These are phyloP conservation scores for Aspergillus calidoustus DNA, from an alignment of 2,329 filamentous ascomycete genomes.

Conservation along the genomic window DNA sequence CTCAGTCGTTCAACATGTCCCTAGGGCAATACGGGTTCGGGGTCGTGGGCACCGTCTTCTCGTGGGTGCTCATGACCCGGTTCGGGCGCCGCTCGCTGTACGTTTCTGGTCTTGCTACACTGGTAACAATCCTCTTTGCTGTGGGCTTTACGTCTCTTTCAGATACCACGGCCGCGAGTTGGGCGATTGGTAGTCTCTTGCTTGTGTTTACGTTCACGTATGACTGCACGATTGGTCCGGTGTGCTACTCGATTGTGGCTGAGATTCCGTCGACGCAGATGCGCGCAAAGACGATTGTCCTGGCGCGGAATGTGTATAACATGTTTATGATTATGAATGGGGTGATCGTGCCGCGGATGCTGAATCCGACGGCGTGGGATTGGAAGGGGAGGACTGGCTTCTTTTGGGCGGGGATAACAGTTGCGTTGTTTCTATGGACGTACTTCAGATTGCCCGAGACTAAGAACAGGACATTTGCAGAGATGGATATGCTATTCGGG, in stretches of 20 bases:
- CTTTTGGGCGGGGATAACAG: constrained; percentile 47
- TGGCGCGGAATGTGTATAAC: constrained; percentile 58
- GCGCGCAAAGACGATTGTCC: constrained; percentile 59
- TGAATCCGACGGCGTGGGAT: constrained; percentile 37
- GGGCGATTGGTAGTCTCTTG: constrained; percentile 9
- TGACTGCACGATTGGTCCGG: constrained; percentile 48
- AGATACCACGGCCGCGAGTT: not conserved
- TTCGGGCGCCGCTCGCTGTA: constrained; percentile 16
- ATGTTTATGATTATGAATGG: constrained; percentile 56
- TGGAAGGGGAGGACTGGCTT: constrained; percentile 45
- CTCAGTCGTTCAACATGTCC: constrained; percentile 20
- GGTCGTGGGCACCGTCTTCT: constrained; percentile 14
- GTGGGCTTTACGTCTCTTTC: constrained; percentile 11
- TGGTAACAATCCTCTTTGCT: constrained; percentile 27
- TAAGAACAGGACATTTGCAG: constrained; percentile 47
- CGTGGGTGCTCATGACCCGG: constrained; percentile 14
- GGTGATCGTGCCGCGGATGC: constrained; percentile 62
- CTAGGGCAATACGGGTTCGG: constrained; percentile 16
- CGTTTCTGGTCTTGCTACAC: constrained; percentile 36
- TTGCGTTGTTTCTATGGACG: constrained; percentile 45
- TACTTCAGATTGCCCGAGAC: constrained; percentile 50
- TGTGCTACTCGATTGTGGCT: constrained; percentile 58
- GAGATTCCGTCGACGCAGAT: constrained; percentile 61
- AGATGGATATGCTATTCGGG: constrained; percentile 41
- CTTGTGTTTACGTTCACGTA: constrained; percentile 15